Percentiles rank a stretch among this genome's conserved stretches.
These are phyloP conservation scores for Leucocoprinus birnbaumii DNA, from an alignment of 768 basidiomycete genomes.

Conservation along the genomic window DNA sequence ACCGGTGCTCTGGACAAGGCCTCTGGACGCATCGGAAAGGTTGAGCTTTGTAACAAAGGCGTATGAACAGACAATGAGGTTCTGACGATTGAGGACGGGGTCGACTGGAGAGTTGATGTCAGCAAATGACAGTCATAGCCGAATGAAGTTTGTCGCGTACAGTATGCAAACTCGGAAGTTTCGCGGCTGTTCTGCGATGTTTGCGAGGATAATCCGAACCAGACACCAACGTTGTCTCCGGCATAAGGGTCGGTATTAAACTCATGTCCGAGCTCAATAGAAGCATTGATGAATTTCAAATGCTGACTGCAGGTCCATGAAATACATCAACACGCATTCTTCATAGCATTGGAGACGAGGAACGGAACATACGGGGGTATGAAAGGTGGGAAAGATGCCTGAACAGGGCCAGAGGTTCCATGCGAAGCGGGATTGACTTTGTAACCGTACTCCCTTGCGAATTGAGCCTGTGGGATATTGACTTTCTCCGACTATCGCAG, in stretches of 20 bases:
- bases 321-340: background rate
- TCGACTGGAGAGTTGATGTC: constrained; percentile 18
- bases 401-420: constrained; percentile 47
- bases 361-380: constrained; percentile 22
- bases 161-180: constrained; percentile 28
- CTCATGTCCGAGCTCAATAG: constrained; percentile 27
- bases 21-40: constrained; percentile 14
- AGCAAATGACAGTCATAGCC: background rate
- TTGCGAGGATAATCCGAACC: constrained; percentile 53
- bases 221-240: constrained; percentile 50
- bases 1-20: constrained; percentile 8
- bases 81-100: constrained; percentile 17
- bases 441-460: constrained; percentile 23
- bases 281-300: constrained; percentile 26
- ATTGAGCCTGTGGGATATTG: constrained; percentile 23
- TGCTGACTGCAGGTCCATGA: constrained; percentile 19
- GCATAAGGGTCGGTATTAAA: constrained; percentile 41
- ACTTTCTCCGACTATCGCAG: constrained; percentile 25
- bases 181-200: constrained; percentile 41
- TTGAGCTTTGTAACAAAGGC: constrained; percentile 12
- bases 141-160: constrained; percentile 15
- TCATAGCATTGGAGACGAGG: background rate
- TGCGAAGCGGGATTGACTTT: constrained; percentile 21
- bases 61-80: constrained; percentile 11
- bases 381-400: constrained; percentile 32